Evolutionary conservation across 2,329 filamentous ascomycete species (phyloP), one percentile per base, ranked within the genome.

Genomic region (Sarocladium strictum): DNA sequence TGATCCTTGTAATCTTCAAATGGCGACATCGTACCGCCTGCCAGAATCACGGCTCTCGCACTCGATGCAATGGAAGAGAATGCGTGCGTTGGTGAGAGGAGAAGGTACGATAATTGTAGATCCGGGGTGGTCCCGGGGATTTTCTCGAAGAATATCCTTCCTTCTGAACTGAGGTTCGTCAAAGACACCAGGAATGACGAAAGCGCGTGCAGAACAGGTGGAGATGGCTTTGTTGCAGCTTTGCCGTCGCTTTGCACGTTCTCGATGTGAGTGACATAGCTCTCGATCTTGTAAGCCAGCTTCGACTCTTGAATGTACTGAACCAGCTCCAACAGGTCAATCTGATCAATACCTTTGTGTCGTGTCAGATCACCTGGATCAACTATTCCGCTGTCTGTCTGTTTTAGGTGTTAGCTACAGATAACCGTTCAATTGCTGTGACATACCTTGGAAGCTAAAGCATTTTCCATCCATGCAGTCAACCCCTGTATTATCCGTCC

Each of bases 11-110:
- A 99, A 71, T 97, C 94, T 23, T 86, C 82, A 75, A 97, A 96
- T 0, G 94, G 94, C 2, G 94, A 96, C 94, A 99, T 97, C 24
- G 94, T 99, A 21, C 94, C 94, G 56, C 94, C 94, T 0, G 92
- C 94, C 3, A 99, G 76, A 40, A 99, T 87, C 3, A 99, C 88
- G 2, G 93, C 89, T 56, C 91, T 80, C 0, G 94, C 90, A 58
- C 88, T 85, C 27, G 89, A 84, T 2, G 93, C 90, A 53, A 97
- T 87, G 11, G 92, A 88, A 7, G 87, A 87, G 69, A 99, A 97
- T 60, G 95, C 90, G 62, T 93, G 85, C 0, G 92, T 92, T 0
- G 94, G 93, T 29, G 96, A 94, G 1, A 99, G 80, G 3, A 99
- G 80, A 61, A 96, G 83, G 66, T 97, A 99, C 41, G 85, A 90